Base-by-base conservation (phyloP, 768 basidiomycete species). In the Asterophora parasitica region DNA sequence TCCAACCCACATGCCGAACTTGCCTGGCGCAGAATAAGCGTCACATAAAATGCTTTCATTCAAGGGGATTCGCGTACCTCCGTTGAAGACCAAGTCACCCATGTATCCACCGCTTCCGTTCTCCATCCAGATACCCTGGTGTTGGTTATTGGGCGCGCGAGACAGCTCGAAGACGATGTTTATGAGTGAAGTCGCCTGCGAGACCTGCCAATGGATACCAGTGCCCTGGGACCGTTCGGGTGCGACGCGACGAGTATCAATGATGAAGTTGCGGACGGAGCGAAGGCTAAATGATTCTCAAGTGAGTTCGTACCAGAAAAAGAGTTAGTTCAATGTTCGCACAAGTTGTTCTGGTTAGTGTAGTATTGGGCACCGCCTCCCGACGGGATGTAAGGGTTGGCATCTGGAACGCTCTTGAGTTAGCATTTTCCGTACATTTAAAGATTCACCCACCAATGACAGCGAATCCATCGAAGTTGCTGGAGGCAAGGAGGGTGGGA, bases 161-260 rank as follows among this genome's bases (percentile, higher is more conserved):
- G 83, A 86, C 85, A 89, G 83, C 47, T 83, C 62, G 49, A 89
- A 75, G 12, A 79, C 75, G 50, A 91, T 77, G 62, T 89, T 88
- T 53, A 82, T 72, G 41, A 91, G 64, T 0, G 83, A 85, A 0
- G 88, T 90, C 9, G 82, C 74, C 61, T 91, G 88, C 75, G 88
- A 79, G 30, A 90, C 85, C 67, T 91, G 88, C 88, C 88, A 91
- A 61, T 91, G 88, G 33, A 91, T 70, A 31, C 85, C 87, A 16
- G 84, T 86, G 34, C 79, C 85, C 54, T 75, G 67, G 50, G 75
- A 65, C 1, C 69, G 63, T 9, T 71, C 68, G 1, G 82, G 65
- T 19, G 82, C 77, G 50, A 85, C 76, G 23, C 23, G 23, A 23
- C 73, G 65, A 44, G 82, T 66, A 59, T 90, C 88, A 55, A 90